Base-by-base conservation (phyloP, 768 basidiomycete species). In the Amanita rubescens region DNA sequence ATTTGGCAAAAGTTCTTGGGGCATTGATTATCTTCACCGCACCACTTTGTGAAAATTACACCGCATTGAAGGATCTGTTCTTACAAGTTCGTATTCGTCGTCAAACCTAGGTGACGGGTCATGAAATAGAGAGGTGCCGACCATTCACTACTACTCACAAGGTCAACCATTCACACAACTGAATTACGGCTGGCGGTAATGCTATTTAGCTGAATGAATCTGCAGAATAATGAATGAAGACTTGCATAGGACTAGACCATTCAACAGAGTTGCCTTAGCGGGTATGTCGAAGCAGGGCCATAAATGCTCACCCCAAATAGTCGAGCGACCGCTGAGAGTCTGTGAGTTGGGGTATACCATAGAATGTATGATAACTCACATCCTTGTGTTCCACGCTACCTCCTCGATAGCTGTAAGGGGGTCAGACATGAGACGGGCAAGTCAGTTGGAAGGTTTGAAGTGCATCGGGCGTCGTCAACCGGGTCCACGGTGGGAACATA, bases 131-230 rank as follows among this genome's bases (percentile, higher is more conserved):
- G 11, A 19, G 8, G 7, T n/a, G n/a, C n/a, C 17, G 19, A 12
- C 9, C 19, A 15, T 7, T 11, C 9, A 5, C 34, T 35, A 8
- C 9, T 5, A 57, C 61, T 47, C 56, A 65, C 64, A 57, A 55
- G 15, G 55, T 37, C 42, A 65, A 33, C 64, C 64, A 65, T 57
- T 65, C 64, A 56, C 58, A 62, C 2, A 65, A 32, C 43, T 62
- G 63, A 22, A 65, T 34, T 5, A 55, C 56, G 49, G 62, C 62
- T 60, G 24, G 7, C 14, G 39, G 15, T 7, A 38, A 17, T 25
- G 47, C 38, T 22, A 37, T 38, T 14, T n/a, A 22, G 20, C 12
- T 25, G 11, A 37, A 15, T 11, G 17, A 8, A 14, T 24, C 12
- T 8, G 12, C 19, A 11, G 20, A 22, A 37, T 37, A 15, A 14